Evolutionary conservation across 805 yeast genomes (phyloP).

Genomic region (Starmerella cellae): DNA sequence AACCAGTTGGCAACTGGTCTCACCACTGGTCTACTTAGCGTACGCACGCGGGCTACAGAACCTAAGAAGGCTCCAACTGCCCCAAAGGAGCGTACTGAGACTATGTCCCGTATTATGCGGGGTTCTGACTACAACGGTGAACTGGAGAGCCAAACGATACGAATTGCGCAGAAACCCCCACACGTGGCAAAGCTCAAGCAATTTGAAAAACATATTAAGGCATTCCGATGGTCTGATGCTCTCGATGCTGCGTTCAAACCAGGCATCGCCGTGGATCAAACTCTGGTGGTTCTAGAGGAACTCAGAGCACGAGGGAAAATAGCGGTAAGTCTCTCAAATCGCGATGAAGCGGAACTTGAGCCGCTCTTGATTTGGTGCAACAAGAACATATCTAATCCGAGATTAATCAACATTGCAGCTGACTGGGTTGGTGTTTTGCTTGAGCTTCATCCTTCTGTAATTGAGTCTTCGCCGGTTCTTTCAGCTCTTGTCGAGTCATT

Average conservation of each 20-base stretch:
- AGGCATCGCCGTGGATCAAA: conserved; percentile 67
- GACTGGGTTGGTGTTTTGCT: conserved; percentile 56
- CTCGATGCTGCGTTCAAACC: conserved; percentile 70
- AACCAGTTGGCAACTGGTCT: conserved; percentile 89
- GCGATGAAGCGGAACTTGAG: conserved; percentile 76
- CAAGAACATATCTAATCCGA: conserved; percentile 62
- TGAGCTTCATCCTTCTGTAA: conserved; percentile 61
- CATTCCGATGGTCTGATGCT: conserved; percentile 88
- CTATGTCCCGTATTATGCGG: conserved; percentile 68
- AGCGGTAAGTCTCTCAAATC: conserved; percentile 59
- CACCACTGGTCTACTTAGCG: conserved; percentile 74
- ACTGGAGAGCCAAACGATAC: conserved; percentile 55
- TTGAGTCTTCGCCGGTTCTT: conserved; percentile 63
- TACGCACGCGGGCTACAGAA: conserved; percentile 70
- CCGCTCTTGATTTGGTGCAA: conserved; percentile 78
- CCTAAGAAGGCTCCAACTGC: conserved; percentile 31
- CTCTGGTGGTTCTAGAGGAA: conserved; percentile 73
- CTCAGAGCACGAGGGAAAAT: conserved; percentile 81
- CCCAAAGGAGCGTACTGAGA: conserved; percentile 36
- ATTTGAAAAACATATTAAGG: conserved; percentile 72
- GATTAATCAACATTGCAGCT: conserved; percentile 49
- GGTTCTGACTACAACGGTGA: conserved; percentile 89
- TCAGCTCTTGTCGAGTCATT: conserved; percentile 57
- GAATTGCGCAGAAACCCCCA: conserved; percentile 34
- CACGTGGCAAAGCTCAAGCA: conserved; percentile 43